Conservation (phyloP, 306 rosid genomes). For the Dryas alaskensis region DNA sequence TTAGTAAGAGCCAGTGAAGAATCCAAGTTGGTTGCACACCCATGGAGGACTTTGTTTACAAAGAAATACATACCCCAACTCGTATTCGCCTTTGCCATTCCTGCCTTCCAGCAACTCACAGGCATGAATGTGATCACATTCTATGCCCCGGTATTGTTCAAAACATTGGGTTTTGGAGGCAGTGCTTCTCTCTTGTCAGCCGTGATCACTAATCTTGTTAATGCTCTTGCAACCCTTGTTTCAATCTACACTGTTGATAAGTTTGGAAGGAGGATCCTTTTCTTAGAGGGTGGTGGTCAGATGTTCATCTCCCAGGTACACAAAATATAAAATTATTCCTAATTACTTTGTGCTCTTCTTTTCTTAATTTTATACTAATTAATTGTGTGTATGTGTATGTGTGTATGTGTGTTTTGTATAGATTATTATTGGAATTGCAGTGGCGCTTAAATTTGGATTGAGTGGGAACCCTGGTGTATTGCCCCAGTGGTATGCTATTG, state of each 20-base stretch:
- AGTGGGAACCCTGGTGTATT: conserved; percentile 53
- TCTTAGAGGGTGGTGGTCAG: conserved; percentile 68
- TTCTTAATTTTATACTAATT: no score
- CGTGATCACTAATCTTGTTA: conserved; percentile 53
- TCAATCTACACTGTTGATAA: conserved; percentile 56
- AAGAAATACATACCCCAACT: conserved; percentile 74
- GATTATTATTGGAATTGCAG: conserved; percentile 48
- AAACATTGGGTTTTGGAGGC: conserved; percentile 65
- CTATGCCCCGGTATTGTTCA: conserved; percentile 75
- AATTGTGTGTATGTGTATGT: no score
- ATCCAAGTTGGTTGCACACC: conserved; percentile 40
- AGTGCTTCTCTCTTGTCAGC: conserved; percentile 63
- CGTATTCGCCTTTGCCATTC: conserved; percentile 51
- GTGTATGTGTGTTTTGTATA: not conserved
- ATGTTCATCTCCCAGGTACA: conserved; percentile 67
- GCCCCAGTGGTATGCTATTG: conserved; percentile 45
- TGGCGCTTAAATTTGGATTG: conserved; percentile 55
- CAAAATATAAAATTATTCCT: not conserved
- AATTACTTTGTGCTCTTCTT: not conserved
- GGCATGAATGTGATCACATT: conserved; percentile 75
- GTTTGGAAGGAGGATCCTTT: conserved; percentile 63
- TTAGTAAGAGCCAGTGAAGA: conserved; percentile 53
- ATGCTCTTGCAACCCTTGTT: conserved; percentile 40
- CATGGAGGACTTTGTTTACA: conserved; percentile 50
- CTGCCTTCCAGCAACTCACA: conserved; percentile 77